Conservation (phyloP, 305 asterid genomes). For the Fraxinus velutina region DNA sequence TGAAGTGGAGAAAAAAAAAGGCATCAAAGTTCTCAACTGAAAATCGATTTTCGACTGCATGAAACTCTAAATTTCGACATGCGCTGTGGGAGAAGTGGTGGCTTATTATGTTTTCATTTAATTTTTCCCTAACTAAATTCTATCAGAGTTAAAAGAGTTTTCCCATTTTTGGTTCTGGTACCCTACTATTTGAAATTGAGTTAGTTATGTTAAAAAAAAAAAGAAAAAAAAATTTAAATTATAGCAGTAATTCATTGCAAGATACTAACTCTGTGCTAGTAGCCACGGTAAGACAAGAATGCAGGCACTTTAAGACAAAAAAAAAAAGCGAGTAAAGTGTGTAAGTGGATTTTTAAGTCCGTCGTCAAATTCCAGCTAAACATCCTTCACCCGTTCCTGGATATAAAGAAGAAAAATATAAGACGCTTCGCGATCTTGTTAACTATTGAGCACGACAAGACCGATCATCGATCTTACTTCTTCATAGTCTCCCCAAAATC, state of each 20-base stretch:
- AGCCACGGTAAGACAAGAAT: neutral
- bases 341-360: neutral
- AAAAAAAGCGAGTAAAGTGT: neutral
- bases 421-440: neutral
- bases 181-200: neutral
- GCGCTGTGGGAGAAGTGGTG: neutral
- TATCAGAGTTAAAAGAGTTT: neutral
- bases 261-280: neutral
- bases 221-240: too few species aligned
- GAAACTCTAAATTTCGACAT: neutral
- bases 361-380: neutral
- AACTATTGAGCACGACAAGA: neutral
- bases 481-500: neutral
- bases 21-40: too few species aligned
- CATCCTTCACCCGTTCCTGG: neutral
- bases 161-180: neutral
- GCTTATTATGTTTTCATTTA: neutral
- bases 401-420: neutral
- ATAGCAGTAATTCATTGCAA: neutral
- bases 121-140: neutral
- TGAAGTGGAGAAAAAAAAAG: too few species aligned
- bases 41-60: too few species aligned
- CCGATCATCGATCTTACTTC: neutral
- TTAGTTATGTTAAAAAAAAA: too few species aligned
- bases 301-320: neutral